These are phyloP conservation scores for Agapanthus africanus DNA, from an alignment of 106 monocot genomes.

Conservation along the genomic window DNA sequence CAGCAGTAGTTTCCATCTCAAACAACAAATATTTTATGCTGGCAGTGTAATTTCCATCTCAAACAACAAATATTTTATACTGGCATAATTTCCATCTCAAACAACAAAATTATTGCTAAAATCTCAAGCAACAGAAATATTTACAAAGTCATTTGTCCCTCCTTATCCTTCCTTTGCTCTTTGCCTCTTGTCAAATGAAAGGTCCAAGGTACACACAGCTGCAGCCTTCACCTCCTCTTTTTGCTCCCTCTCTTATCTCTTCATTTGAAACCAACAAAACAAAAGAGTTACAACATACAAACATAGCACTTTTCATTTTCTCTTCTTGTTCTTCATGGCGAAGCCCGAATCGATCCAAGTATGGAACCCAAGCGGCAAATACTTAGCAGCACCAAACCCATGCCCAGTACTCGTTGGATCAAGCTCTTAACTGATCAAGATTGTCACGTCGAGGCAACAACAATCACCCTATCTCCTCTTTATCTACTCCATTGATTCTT, in stretches of 20 bases:
- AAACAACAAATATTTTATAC: too few relatives aligned
- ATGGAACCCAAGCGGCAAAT: conserved; percentile 94
- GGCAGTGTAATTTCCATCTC: not conserved
- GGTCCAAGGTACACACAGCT: too few relatives aligned
- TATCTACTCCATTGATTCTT: not conserved
- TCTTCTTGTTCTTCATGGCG: conserved; percentile 57
- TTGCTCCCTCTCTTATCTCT: conserved; percentile 8
- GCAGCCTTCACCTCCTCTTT: too few relatives aligned
- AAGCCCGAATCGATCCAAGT: conserved; percentile 84
- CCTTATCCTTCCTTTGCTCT: too few relatives aligned
- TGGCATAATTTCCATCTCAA: too few relatives aligned
- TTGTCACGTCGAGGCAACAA: conserved; percentile 83
- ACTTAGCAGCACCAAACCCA: conserved; percentile 95
- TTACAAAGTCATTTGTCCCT: too few relatives aligned
- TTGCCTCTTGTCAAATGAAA: too few relatives aligned
- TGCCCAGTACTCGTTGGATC: conserved; percentile 98
- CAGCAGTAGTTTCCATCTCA: too few relatives aligned
- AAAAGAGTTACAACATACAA: not conserved
- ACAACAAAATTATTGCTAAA: too few relatives aligned
- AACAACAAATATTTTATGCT: not conserved
- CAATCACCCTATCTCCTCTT: not conserved
- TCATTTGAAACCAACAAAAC: conserved; percentile 7
- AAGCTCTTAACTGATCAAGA: conserved; percentile 84
- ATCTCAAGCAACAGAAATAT: too few relatives aligned
- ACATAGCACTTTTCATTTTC: not conserved